Percentiles rank a stretch among this genome's conserved stretches.
These are phyloP conservation scores for Penicillium hesseltinei DNA, from an alignment of 2,329 filamentous ascomycete species.

Conservation along the genomic window DNA sequence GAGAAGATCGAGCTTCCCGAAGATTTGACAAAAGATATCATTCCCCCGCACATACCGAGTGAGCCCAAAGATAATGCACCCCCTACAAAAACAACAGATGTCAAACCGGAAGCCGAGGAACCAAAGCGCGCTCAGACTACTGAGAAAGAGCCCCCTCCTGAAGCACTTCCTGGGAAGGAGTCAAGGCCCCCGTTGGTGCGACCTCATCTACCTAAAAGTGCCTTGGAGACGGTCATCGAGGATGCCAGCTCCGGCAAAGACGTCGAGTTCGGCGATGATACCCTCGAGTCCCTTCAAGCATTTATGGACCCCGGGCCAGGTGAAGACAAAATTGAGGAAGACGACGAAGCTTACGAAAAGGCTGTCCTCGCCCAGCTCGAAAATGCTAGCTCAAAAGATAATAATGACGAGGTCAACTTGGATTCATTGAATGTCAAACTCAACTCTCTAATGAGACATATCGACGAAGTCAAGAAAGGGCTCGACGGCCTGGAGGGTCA, in stretches of 20 bases:
- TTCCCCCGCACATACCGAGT: conserved; percentile 17
- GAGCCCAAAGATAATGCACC: conserved; percentile 6
- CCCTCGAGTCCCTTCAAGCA: conserved; percentile 46
- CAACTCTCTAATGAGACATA: conserved; percentile 39
- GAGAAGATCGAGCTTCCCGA: conserved; percentile 18
- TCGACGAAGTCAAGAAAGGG: conserved; percentile 43
- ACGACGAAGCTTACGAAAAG: conserved; percentile 34
- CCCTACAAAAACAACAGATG: conserved; percentile 8
- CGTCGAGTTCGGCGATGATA: conserved; percentile 44
- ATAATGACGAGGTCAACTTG: conserved; percentile 30
- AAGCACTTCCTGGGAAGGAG: conserved; percentile 12
- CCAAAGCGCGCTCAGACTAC: not conserved
- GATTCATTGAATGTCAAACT: conserved; percentile 43
- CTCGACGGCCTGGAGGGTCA: conserved; percentile 41
- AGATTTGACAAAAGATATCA: conserved; percentile 28
- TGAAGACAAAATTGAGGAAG: conserved; percentile 30
- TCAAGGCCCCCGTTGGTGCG: conserved; percentile 30
- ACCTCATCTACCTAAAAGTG: conserved; percentile 44
- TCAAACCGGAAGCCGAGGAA: not conserved
- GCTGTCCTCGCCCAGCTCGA: conserved; percentile 28
- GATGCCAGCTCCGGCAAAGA: conserved; percentile 41
- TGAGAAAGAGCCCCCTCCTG: conserved; percentile 1
- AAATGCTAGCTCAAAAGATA: conserved; percentile 16
- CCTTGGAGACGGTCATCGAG: conserved; percentile 43
- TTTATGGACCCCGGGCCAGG: conserved; percentile 35